These are phyloP conservation scores for Violaceomyces palustris DNA, from an alignment of 1,284 basidiomycete genomes.

Conservation along the genomic window DNA sequence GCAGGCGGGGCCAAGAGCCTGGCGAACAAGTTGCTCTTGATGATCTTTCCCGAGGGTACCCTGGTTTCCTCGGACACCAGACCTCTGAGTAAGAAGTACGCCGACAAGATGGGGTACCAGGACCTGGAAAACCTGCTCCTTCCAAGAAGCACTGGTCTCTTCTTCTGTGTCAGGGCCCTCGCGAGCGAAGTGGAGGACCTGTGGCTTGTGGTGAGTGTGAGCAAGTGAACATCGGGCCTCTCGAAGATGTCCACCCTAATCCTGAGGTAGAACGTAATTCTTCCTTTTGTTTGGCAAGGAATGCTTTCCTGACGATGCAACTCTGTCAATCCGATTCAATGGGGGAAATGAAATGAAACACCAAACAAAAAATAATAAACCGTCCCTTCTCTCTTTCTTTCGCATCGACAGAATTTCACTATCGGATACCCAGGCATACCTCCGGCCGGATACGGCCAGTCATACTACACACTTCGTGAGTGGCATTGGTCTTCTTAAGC, in stretches of 20 bases:
- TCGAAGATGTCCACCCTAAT: no score
- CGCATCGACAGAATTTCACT: constrained; percentile 57
- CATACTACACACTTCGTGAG: constrained; percentile 70
- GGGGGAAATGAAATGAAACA: no score
- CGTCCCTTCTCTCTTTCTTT: no score
- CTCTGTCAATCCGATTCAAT: no score
- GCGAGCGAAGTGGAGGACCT: constrained; percentile 70
- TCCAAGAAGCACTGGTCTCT: constrained; percentile 83
- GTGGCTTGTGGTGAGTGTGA: constrained; percentile 64
- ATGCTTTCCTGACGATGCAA: no score
- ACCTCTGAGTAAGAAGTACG: constrained; percentile 36
- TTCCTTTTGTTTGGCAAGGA: no score
- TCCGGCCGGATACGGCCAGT: constrained; percentile 63
- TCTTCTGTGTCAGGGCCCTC: constrained; percentile 76
- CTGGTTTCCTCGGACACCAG: constrained; percentile 36
- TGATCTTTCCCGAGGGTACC: constrained; percentile 48
- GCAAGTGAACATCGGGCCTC: no score
- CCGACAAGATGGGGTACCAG: constrained; percentile 55
- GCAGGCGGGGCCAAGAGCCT: no score
- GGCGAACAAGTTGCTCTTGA: constrained; percentile 31
- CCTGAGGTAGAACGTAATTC: no score
- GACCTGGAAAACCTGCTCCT: constrained; percentile 76
- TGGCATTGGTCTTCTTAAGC: no score
- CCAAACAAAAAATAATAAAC: no score
- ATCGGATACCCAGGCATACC: constrained; percentile 77